A percentile compares a stretch with the other conserved stretches of the same genome.
These are phyloP conservation scores for Bothriochloa decipiens DNA, from an alignment of 176 grass and related monocot species.

Conservation along the genomic window DNA sequence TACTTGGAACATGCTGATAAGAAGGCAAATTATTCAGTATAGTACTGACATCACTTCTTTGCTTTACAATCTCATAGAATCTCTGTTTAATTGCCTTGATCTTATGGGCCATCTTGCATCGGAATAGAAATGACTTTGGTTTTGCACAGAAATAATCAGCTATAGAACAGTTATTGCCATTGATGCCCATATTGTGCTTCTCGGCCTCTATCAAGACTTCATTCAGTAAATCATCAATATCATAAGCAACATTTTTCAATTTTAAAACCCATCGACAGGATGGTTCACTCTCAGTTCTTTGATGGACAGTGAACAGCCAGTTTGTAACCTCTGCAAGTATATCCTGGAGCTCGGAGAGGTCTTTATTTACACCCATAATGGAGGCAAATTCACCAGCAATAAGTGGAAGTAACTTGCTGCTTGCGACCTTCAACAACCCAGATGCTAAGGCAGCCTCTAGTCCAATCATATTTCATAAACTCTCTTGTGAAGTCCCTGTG, in stretches of 20 bases:
- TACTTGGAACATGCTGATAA: not conserved
- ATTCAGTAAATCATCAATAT: not conserved
- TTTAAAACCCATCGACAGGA: not conserved
- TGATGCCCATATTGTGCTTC: not conserved
- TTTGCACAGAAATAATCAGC: not conserved
- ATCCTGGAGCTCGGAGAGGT: not conserved
- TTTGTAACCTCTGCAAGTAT: not conserved
- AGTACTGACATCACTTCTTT: not conserved
- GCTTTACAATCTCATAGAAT: not conserved
- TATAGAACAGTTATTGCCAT: not conserved
- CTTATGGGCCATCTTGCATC: not conserved
- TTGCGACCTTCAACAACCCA: not conserved
- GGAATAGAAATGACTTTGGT: not conserved
- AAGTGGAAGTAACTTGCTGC: not conserved
- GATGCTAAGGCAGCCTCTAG: not conserved
- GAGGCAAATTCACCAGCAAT: not conserved
- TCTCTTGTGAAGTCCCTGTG: not conserved
- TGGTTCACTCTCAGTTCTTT: not conserved
- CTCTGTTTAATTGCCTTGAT: not conserved
- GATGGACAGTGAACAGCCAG: not conserved
- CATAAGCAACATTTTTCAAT: slow-evolving; percentile 5
- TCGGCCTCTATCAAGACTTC: not conserved
- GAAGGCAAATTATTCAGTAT: not conserved
- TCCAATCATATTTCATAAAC: not conserved
- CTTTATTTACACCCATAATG: not conserved